Base-by-base conservation (phyloP, 768 basidiomycete genomes). In the Suillus subluteus region DNA sequence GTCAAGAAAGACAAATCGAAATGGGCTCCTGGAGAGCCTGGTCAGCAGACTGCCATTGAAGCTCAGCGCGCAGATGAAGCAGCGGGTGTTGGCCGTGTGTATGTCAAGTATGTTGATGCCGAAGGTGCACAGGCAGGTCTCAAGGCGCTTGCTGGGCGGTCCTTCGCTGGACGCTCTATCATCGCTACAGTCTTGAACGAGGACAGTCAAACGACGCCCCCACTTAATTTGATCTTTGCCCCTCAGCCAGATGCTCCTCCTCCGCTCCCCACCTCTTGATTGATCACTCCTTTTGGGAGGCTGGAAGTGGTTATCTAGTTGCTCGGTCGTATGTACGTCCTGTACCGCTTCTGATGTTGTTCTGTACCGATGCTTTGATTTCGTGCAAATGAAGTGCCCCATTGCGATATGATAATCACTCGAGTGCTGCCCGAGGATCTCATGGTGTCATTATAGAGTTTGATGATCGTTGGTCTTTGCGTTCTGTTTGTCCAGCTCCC, bases 71-170 rank as follows among this genome's bases (percentile, higher is more conserved):
- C 84, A 52, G 96, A 97, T 76, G 96, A 98, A 76, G 93, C 91
- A 38, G 85, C 92, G 2, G 98, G 97, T 63, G 95, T 99, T 26
- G 97, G 98, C 52, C 86, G 96, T 61, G 98, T 99, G 16, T 99
- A 97, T 76, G 96, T 99, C 68, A 91, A 94, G 81, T 99, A 92
- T 75, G 73, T 72, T 56, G 82, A 89, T 26, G 76, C 89, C 32
- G 82, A 82, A 16, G 82, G 86, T 55, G 94, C 95, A 21, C 82
- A 83, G 41, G 81, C 76, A 66, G 98, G 92, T 30, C 84, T 99
- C 76, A 91, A 92, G 76, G 87, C 89, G 48, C 84, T 99, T 66
- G 98, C 97, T 38, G 98, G 97, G 43, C 85, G 94, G 54, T 91
- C 91, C 46, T 95, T 95, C 67, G 92, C 90, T 58, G 94, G 94